Conservation (phyloP, 2,329 filamentous ascomycete genomes). For the Alternaria postmessia region DNA sequence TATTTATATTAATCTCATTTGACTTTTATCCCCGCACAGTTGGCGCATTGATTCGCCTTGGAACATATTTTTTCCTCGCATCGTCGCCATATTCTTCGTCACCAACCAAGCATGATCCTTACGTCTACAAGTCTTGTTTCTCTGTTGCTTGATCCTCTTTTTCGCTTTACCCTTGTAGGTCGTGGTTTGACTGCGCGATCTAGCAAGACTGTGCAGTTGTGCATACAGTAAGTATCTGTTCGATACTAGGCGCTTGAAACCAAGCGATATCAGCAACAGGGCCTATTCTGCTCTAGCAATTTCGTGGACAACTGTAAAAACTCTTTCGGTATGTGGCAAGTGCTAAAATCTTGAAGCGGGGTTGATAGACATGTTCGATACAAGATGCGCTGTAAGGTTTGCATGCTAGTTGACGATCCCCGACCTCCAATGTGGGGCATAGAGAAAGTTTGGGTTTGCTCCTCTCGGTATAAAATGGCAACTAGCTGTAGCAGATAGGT, state of each 20-base stretch:
- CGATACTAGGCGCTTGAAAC: background rate
- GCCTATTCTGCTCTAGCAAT: background rate
- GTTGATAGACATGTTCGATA: background rate
- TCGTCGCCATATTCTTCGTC: background rate
- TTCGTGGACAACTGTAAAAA: background rate
- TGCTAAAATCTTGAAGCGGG: background rate
- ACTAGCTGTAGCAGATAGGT: background rate
- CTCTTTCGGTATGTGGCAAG: background rate
- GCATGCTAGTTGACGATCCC: background rate
- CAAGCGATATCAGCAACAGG: background rate
- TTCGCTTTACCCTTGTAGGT: background rate
- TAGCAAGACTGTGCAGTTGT: background rate
- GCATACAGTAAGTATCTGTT: background rate
- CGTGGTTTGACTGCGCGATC: background rate
- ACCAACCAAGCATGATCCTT: background rate
- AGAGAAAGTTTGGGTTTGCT: background rate
- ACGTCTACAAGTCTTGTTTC: background rate
- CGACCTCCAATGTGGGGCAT: background rate
- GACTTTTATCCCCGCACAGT: background rate
- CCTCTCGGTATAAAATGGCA: background rate
- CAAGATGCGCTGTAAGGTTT: background rate
- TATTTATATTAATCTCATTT: slow-evolving; percentile 22
- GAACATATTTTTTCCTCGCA: background rate
- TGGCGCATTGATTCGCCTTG: background rate
- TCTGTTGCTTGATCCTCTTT: background rate